Base-by-base conservation (phyloP, 768 basidiomycete genomes). In the Podaxis sp. region DNA sequence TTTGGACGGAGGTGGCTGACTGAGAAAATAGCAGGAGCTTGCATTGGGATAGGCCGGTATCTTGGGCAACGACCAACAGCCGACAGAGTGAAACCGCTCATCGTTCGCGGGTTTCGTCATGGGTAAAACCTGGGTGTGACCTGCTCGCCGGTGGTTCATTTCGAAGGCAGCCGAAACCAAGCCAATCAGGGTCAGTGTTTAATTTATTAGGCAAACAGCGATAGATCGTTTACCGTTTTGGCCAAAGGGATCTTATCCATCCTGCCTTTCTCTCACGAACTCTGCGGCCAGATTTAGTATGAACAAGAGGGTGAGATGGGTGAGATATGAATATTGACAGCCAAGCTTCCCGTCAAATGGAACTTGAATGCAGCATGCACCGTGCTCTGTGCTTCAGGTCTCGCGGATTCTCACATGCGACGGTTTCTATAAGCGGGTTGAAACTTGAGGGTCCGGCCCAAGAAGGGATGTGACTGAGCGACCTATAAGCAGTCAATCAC, bases 121-220 rank as follows among this genome's bases (percentile, higher is more conserved):
- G 54, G 25, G 36, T 55, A 55, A 55, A 40, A 40, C 40, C n/a
- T n/a, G 59, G 36, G 36, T 32, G 32, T 28, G 59, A 61, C 59
- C 59, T 61, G 59, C 38, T 61, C 53, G 38, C 59, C 59, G 53
- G 52, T 54, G 59, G 59, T 61, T 61, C 59, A 61, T 32, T 55
- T 61, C 35, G 37, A 27, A 59, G 56, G 14, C 56, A 36, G 21
- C 14, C 59, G 59, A 60, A 53, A 53, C 59, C 50, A 47, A 54
- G 42, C 52, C 42, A 60, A 50, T 55, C 59, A 61, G 46, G 36
- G 52, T 54, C 35, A 32, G 32, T 23, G 16, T 18, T 48, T 54
- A 46, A 48, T 55, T 28, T 48, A 13, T 35, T 13, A 37, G 32
- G 10, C 11, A 53, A 36, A 44, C 23, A 42, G 14, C 58, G 51